Percentiles rank a stretch among this genome's conserved stretches.
Conservation (phyloP, 768 basidiomycete genomes). For the Leccinum aurantiacum region DNA sequence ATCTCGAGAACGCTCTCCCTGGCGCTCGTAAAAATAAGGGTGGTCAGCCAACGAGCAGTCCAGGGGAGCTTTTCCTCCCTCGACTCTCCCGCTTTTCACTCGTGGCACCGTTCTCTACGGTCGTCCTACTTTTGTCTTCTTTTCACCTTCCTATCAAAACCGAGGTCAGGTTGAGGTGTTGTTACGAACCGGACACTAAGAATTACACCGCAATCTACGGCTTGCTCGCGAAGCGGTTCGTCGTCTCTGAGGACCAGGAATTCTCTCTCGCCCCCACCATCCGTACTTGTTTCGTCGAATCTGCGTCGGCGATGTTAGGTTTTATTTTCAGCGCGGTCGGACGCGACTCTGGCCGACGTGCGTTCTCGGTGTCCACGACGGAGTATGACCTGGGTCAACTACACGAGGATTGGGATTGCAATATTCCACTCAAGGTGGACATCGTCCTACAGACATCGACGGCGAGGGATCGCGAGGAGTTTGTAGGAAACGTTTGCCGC, state of each 20-base stretch:
- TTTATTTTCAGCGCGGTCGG: constrained; percentile 20
- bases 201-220: constrained; percentile 13
- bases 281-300: constrained; percentile 13
- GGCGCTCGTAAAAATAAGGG: background rate
- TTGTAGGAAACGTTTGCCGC: constrained; percentile 13
- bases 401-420: constrained; percentile 19
- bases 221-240: constrained; percentile 19
- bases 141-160: constrained; percentile 14
- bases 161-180: constrained; percentile 19
- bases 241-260: background rate
- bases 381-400: constrained; percentile 7
- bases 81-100: constrained; percentile 17
- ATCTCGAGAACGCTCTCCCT: constrained; percentile 38
- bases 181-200: constrained; percentile 4
- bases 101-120: constrained; percentile 21
- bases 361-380: constrained; percentile 9
- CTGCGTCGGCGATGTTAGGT: constrained; percentile 9
- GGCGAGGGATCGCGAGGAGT: constrained; percentile 12
- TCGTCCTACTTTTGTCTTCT: constrained; percentile 13
- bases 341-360: constrained; percentile 9
- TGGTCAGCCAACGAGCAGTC: background rate
- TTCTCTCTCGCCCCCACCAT: constrained; percentile 7
- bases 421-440: constrained; percentile 21
- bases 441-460: constrained; percentile 10
- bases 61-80: constrained; percentile 8